Evolutionary conservation across 306 rosid species (phyloP).

Genomic region (Casuarina cunninghamiana): DNA sequence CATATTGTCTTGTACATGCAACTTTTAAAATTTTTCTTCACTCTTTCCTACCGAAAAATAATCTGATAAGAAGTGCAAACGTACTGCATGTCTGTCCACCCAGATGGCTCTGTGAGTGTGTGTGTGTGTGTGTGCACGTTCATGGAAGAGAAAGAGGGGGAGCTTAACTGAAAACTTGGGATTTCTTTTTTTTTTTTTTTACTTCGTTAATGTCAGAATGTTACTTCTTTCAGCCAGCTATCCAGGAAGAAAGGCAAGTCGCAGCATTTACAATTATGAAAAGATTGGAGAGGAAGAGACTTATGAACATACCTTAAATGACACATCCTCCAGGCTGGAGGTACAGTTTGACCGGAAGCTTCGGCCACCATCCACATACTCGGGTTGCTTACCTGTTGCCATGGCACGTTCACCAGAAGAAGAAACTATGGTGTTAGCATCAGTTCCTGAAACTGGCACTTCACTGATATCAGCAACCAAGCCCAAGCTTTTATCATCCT

Average conservation of each 20-base stretch:
- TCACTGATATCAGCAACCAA: slow-evolving; percentile 36
- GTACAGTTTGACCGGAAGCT: slow-evolving; percentile 38
- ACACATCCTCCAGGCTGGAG: slow-evolving; percentile 45
- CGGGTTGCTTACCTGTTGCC: slow-evolving; percentile 45
- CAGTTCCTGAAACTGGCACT: slow-evolving; percentile 38
- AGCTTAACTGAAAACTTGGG: background rate
- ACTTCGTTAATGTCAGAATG: background rate
- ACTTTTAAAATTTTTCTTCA: background rate
- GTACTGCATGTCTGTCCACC: background rate
- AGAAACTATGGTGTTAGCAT: slow-evolving; percentile 36
- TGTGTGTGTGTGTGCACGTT: background rate
- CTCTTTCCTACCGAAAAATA: background rate
- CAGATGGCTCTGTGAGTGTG: no score
- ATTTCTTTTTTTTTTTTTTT: background rate
- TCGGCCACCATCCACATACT: slow-evolving; percentile 35
- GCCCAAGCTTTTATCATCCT: slow-evolving; percentile 43
- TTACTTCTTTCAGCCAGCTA: slow-evolving; percentile 16
- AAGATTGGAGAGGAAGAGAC: slow-evolving; percentile 1
- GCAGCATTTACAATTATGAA: slow-evolving; percentile 22
- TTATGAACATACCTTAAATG: slow-evolving; percentile 58
- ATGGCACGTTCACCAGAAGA: slow-evolving; percentile 39
- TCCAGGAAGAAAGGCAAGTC: background rate
- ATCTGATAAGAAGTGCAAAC: background rate
- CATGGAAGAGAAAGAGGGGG: background rate
- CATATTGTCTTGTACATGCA: background rate